Percentiles rank a stretch among this genome's conserved stretches.
Conservation (phyloP, 257 asterid genomes). For the Salvia splendens region DNA sequence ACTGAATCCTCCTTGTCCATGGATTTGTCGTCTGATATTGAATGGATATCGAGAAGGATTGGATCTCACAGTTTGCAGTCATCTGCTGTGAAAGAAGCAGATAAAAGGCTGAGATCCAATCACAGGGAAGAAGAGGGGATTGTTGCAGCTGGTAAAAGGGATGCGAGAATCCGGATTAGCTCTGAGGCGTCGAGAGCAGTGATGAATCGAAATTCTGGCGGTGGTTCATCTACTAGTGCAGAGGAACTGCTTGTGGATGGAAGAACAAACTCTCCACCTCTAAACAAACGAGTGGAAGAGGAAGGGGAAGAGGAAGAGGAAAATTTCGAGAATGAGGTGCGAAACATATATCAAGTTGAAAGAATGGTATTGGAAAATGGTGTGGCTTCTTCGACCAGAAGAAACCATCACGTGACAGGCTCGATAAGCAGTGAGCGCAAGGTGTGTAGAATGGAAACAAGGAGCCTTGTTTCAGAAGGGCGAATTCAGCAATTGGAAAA, state of each 20-base stretch:
- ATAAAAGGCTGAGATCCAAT: slow-evolving; percentile 18
- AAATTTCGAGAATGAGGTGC: slow-evolving; percentile 24
- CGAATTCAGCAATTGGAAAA: slow-evolving; percentile 56
- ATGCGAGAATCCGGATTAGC: slow-evolving; percentile 17
- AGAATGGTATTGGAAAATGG: background rate
- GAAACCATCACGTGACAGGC: slow-evolving; percentile 32
- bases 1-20: slow-evolving; percentile 51
- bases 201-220: no score
- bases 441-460: slow-evolving; percentile 42
- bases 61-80: slow-evolving; percentile 38
- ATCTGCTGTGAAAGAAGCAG: slow-evolving; percentile 37
- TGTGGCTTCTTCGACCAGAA: slow-evolving; percentile 19
- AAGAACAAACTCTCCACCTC: no score
- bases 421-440: slow-evolving; percentile 36
- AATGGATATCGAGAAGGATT: slow-evolving; percentile 57
- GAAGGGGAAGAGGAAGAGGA: slow-evolving; percentile 31
- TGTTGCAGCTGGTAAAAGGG: slow-evolving; percentile 32
- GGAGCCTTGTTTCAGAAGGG: slow-evolving; percentile 46
- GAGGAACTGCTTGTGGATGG: background rate
- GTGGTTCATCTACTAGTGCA: no score
- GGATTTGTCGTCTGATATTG: slow-evolving; percentile 62
- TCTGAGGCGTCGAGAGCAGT: slow-evolving; percentile 5
- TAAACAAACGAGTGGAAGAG: background rate
- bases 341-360: slow-evolving; percentile 1
- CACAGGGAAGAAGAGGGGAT: slow-evolving; percentile 21